Evolutionary conservation across 2,329 filamentous ascomycete genomes (phyloP), one percentile per base, ranked within the genome.

Genomic region (Nemania abortiva): DNA sequence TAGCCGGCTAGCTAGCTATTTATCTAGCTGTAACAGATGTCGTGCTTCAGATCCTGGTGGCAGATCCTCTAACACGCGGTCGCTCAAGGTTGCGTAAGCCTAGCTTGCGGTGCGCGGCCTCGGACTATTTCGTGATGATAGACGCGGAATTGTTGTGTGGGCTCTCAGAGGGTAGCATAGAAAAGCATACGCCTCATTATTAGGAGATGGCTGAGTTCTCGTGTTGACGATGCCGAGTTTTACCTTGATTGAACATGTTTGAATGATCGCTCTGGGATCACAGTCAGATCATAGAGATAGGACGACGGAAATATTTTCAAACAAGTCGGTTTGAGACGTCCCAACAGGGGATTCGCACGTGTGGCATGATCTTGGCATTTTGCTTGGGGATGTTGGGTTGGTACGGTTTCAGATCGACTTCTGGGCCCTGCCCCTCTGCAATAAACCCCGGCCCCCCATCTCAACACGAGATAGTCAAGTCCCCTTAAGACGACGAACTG

Each of bases 311-410:
- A 50, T 55, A 63, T 61, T 54, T 45, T 67, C 64, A 71, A 71
- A 71, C 66, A 64, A 64, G 55, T 59, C 15, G 39, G 69, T 69
- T 69, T 67, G 69, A 67, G 63, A 63, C 20, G 9, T 37, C 47
- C 45, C 10, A 22, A 13, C 20, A 65, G 53, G 61, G 65, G 53
- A 57, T 50, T 58, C 27, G 68, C 65, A 63, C 61, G 62, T 60
- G 63, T 71, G 49, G 69, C 69, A 71, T 69, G 62, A 65, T 63
- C 63, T 65, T 69, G 66, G 66, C 66, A 49, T 55, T 52, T 49
- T n/a, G 34, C 55, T 52, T 42, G 55, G 39, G 34, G 49, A 29
- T 18, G 54, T 27, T 47, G 24, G 54, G 60, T 50, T 58, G 55
- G 31, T 22, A 42, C 29, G 24, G 62, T 70, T 71, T 71, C 69